phyloP scores from a whole-genome alignment of 805 yeast species.

The Schwanniomyces polymorphus region DNA sequence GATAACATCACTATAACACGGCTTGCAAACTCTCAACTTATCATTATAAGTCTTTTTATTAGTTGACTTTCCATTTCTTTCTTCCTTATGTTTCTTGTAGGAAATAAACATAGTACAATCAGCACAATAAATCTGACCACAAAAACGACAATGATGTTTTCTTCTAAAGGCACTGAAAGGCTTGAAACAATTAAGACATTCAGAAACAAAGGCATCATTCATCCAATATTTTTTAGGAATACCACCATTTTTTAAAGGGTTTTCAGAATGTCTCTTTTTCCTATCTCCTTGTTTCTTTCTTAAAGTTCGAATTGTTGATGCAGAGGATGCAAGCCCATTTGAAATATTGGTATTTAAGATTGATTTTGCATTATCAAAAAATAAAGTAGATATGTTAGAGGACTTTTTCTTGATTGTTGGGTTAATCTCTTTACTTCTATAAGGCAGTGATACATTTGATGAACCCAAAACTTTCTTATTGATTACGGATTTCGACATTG shows the following conservation, averaged over 20 bases:
- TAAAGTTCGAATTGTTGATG: constrained; percentile 25
- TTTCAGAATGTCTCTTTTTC: constrained; percentile 32
- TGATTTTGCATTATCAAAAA: constrained; percentile 39
- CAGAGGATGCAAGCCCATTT: constrained; percentile 25
- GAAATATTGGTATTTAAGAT: constrained; percentile 29
- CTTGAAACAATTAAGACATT: constrained; percentile 80
- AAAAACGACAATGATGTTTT: constrained; percentile 91
- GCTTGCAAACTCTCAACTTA: constrained; percentile 72
- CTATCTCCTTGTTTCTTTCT: constrained; percentile 20
- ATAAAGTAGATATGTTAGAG: constrained; percentile 30
- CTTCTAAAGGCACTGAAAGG: constrained; percentile 84
- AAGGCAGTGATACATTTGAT: constrained; percentile 22
- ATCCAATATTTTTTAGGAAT: constrained; percentile 87
- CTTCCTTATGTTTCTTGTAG: constrained; percentile 53
- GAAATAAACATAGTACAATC: constrained; percentile 71
- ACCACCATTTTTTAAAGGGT: constrained; percentile 49
- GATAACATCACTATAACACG: constrained; percentile 74
- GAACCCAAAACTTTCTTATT: constrained; percentile 12
- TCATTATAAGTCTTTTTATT: constrained; percentile 56
- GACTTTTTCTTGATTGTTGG: constrained; percentile 22
- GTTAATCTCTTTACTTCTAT: constrained; percentile 17
- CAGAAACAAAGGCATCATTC: constrained; percentile 89
- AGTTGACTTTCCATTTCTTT: constrained; percentile 20
- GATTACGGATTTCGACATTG: constrained; percentile 28
- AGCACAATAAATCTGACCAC: constrained; percentile 94